Percentiles rank a stretch among this genome's conserved stretches.
These are phyloP conservation scores for Rhynchosporium graminicola DNA, from an alignment of 2,329 filamentous ascomycete genomes.

Conservation along the genomic window DNA sequence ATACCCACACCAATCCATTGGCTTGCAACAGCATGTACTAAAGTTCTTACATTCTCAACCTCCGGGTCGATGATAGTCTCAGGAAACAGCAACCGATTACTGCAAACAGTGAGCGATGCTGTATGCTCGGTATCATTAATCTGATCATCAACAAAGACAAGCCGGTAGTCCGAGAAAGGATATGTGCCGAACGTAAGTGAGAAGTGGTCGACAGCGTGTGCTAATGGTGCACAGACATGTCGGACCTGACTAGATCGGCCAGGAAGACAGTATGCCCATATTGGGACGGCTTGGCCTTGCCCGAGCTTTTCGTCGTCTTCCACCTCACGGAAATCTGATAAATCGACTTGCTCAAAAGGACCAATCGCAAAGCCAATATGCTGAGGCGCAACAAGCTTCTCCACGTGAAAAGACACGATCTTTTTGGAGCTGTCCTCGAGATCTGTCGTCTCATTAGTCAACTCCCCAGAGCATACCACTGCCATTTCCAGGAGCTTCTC, in stretches of 20 bases:
- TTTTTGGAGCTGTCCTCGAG: conserved; percentile 78
- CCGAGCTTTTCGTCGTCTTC: conserved; percentile 91
- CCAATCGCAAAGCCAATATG: conserved; percentile 94
- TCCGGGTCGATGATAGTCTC: conserved; percentile 84
- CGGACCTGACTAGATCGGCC: conserved; percentile 78
- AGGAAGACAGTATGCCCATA: conserved; percentile 90
- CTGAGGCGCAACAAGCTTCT: conserved; percentile 74
- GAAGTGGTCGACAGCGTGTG: conserved; percentile 87
- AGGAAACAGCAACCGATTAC: conserved; percentile 80
- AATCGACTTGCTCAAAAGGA: conserved; percentile 89
- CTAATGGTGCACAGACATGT: conserved; percentile 83
- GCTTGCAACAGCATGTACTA: conserved; percentile 82
- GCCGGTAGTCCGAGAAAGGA: conserved; percentile 87
- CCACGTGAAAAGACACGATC: conserved; percentile 80
- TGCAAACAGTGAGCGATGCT: conserved; percentile 85
- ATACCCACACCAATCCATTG: conserved; percentile 97
- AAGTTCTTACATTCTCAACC: conserved; percentile 74
- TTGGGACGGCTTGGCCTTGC: conserved; percentile 75
- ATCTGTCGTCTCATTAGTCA: conserved; percentile 80
- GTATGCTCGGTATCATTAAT: conserved; percentile 72
- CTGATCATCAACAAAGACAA: conserved; percentile 93
- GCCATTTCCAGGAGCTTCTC: conserved; percentile 87
- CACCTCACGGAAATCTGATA: conserved; percentile 84
- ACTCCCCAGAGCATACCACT: conserved; percentile 86
- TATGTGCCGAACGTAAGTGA: conserved; percentile 86